Evolutionary conservation across 257 asterid species (phyloP), one percentile per base, ranked within the genome.

Genomic region (Nicotiana tabacum): DNA sequence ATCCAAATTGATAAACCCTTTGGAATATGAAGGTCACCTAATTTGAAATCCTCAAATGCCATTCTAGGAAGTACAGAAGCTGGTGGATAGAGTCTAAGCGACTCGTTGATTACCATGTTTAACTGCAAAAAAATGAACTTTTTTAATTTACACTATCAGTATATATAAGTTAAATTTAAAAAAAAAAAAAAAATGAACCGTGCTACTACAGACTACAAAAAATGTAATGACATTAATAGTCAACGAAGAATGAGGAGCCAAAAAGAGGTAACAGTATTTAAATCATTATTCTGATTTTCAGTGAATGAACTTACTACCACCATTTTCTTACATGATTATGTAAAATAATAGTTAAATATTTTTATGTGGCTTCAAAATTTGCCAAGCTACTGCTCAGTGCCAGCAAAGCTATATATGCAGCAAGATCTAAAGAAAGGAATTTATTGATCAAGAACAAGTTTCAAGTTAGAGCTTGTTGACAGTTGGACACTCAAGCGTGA

Each of bases 1-100:
- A 95, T 94, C 99, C 99, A 95, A 74, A 95, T 90, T 2, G 98
- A 94, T 4, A 96, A 85, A 0, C 99, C 99, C 83, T 96, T 96
- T 0, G 98, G 99, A 37, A 96, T 91, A 56, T 87, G 85, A 7
- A 96, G 92, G 51, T 94, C 99, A 0, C 98, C 98, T 0, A 96
- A 83, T 53, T 92, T 86, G 12, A 96, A 87, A 74, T 94, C 98
- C 76, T 96, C 94, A 77, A 96, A 96, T 32, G 99, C 98, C 99
- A 94, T 96, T 24, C 99, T 87, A 0, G 98, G 98, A 6, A 96
- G 91, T 12, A 96, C 86, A 1, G 99, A 84, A 3, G 94, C 98
- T 0, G 99, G 98, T 11, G 99, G 99, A 82, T 96, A 96, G 0
- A 96, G 85, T 29, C 99, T 69, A 0, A 96, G 88, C 5, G 98